phyloP scores from a whole-genome alignment of 768 basidiomycete species.

The Serendipita sp. region DNA sequence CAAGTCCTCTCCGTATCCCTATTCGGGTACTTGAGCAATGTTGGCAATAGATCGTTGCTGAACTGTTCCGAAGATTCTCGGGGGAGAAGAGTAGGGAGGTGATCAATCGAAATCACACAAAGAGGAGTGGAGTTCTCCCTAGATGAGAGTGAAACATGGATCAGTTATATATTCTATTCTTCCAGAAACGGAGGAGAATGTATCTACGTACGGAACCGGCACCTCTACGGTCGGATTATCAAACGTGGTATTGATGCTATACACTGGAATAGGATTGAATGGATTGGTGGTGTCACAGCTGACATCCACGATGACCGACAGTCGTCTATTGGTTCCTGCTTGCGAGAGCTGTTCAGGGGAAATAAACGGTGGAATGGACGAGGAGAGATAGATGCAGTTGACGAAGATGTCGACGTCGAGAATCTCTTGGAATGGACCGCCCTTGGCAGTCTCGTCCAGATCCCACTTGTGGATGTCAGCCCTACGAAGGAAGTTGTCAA shows the following conservation, averaged over 20 bases:
- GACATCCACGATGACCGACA: conserved; percentile 87
- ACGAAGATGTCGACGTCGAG: conserved; percentile 94
- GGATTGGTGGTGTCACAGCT: conserved; percentile 99
- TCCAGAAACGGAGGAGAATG: conserved; percentile 8
- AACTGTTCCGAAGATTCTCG: conserved; percentile 97
- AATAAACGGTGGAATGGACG: conserved; percentile 70
- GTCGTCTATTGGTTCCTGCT: conserved; percentile 49
- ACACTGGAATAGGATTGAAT: conserved; percentile 94
- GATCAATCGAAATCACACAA: conserved; percentile 89
- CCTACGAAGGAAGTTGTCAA: conserved; percentile 29
- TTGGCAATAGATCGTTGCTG: conserved; percentile 71
- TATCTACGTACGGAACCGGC: conserved; percentile 48
- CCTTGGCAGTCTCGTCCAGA: conserved; percentile 88
- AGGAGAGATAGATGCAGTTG: conserved; percentile 97
- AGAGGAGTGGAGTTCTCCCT: conserved; percentile 52
- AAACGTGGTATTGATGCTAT: conserved; percentile 87
- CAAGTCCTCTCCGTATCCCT: conserved; percentile 59
- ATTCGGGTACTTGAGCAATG: conserved; percentile 60
- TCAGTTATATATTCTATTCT: conserved; percentile 1
- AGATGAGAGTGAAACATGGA: too few relatives aligned
- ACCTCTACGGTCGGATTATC: conserved; percentile 81
- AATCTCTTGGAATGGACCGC: conserved; percentile 91
- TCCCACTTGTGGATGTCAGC: conserved; percentile 97
- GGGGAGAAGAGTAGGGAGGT: conserved; percentile 87
- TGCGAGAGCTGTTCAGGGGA: conserved; percentile 51